phyloP scores from a whole-genome alignment of 164 flowering plant species.

The Houttuynia cordata region DNA sequence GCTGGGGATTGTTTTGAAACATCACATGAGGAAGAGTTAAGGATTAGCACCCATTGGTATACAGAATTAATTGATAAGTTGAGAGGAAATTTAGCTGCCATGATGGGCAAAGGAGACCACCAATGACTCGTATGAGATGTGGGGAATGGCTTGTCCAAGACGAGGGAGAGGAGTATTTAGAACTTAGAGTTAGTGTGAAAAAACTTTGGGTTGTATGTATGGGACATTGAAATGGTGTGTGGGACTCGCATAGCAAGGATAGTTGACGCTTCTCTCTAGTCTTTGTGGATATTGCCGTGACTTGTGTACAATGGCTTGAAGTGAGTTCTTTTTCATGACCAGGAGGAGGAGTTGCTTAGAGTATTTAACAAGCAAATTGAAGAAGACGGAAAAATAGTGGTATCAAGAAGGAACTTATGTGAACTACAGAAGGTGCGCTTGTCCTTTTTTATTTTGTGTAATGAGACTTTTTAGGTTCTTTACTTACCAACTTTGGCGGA shows the following conservation, averaged over 20 bases:
- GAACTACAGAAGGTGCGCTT: slow-evolving; percentile 69
- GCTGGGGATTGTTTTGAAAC: too few relatives aligned
- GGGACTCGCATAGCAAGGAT: background rate
- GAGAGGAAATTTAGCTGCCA: background rate
- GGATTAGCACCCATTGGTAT: background rate
- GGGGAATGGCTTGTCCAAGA: background rate
- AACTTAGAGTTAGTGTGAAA: background rate
- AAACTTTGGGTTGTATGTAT: background rate
- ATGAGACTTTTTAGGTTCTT: too few relatives aligned
- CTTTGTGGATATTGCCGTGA: background rate
- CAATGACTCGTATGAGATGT: background rate
- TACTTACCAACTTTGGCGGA: too few relatives aligned
- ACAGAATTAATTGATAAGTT: background rate
- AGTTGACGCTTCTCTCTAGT: background rate
- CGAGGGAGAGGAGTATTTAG: background rate
- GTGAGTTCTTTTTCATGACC: background rate
- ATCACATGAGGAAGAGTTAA: too few relatives aligned
- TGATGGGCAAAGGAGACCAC: background rate
- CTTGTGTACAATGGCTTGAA: background rate
- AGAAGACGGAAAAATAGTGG: slow-evolving; percentile 80
- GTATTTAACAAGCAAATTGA: slow-evolving; percentile 83
- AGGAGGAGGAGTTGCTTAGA: slow-evolving; percentile 82
- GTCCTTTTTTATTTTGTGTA: background rate
- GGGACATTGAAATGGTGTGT: background rate
- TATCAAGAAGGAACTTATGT: slow-evolving; percentile 71